Evolutionary conservation across 169 alveolate species (phyloP), one percentile per base, ranked within the genome.

Genomic region (Babesia divergens): DNA sequence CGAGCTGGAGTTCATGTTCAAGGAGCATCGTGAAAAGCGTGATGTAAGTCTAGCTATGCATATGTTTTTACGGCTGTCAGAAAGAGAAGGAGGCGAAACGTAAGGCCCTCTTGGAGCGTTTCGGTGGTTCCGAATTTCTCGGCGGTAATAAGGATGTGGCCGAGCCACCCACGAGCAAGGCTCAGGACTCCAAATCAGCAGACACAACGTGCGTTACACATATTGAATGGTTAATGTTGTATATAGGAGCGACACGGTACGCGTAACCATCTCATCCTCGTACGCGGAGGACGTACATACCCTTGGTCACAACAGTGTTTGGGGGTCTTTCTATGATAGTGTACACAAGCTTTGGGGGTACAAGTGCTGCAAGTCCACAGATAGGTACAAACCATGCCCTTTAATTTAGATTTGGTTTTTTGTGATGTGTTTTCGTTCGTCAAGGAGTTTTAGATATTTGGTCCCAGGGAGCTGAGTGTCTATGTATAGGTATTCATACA

Each of bases 321-420:
- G 94, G 93, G 97, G 97, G 31, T 88, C 94, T 16, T 92, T 77
- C 68, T 93, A 90, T 62, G 94, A 92, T 69, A 29, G 53, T 38
- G 93, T 67, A 0, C 67, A 58, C 38, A 76, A 74, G 14, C 85
- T 77, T 43, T 93, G 97, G 97, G 97, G 97, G 5, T 93, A 90
- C 69, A 74, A 85, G 74, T 93, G 97, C 70, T 93, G 97, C 54
- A 37, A 38, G 29, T 28, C 52, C 38, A 82, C 90, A 7, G 28
- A 46, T 42, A 69, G 28, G n/a, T 24, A 11, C 0, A 7, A 13
- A 2, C 46, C 28, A 5, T 69, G 82, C 37, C 24, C 59, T 8
- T n/a, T 14, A 42, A n/a, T 11, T 34, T 26, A 35, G 35, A 22
- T 38, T 34, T 35, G 38, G 20, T 18, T 32, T 11, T 24, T 6